These are phyloP conservation scores for Fistulinella cinereoalba DNA, from an alignment of 1,284 basidiomycete genomes.

Conservation along the genomic window DNA sequence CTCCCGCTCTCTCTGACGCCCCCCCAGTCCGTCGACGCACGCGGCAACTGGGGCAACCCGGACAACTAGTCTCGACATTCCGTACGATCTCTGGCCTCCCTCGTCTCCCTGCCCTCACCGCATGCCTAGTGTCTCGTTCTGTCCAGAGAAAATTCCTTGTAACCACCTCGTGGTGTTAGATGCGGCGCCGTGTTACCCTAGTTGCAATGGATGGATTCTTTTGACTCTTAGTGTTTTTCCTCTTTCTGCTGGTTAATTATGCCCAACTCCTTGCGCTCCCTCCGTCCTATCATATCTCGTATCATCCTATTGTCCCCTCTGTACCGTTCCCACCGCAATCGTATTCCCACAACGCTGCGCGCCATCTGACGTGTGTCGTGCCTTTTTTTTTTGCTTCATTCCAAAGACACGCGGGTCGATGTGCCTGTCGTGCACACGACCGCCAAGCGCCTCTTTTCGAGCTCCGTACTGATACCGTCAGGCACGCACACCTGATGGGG, in stretches of 20 bases:
- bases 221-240: neutral
- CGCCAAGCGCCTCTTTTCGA: neutral
- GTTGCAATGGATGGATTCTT: neutral
- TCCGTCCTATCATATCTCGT: constrained; percentile 2
- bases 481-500: too few relatives aligned
- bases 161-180: neutral
- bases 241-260: neutral
- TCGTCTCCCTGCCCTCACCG: neutral
- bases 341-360: neutral
- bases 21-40: too few relatives aligned
- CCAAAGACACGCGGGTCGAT: neutral
- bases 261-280: constrained; percentile 8
- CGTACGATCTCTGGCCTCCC: neutral
- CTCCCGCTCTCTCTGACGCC: too few relatives aligned
- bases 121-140: neutral
- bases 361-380: neutral
- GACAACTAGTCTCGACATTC: neutral
- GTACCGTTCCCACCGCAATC: too few relatives aligned
- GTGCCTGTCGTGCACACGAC: neutral
- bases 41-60: too few relatives aligned
- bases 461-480: too few relatives aligned
- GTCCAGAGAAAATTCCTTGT: neutral
- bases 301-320: too few relatives aligned
- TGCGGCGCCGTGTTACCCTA: neutral
- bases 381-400: neutral